Evolutionary conservation across 2,329 filamentous ascomycete genomes (phyloP), one percentile per base, ranked within the genome.

Genomic region (Clarireedia paspali): DNA sequence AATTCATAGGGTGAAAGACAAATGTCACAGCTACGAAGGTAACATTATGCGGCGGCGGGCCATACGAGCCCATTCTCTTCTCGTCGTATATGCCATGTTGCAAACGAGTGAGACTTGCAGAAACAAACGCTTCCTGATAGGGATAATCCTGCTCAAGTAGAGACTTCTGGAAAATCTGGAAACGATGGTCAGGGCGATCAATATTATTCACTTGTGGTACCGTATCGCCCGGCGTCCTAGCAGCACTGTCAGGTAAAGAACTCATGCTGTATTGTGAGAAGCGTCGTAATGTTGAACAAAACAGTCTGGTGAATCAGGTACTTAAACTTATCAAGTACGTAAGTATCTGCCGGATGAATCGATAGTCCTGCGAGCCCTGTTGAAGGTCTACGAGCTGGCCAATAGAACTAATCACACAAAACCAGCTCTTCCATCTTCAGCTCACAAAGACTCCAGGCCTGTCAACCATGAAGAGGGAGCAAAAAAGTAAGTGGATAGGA

Each of bases 1-100:
- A 47, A 23, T 55, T 15, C 52, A 49, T 44, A 20, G 52, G 45
- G 34, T 55, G 52, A 6, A 55, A 49, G 15, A 42, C 36, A 42
- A 55, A 55, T 14, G 45, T 55, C 4, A 55, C 17, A 30, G 52
- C 52, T 27, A 55, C 44, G 23, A 55, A 49, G 2, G 52, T 49
- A 10, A 55, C 45, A 7, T 44, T 49, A 15, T 48, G 26, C 34
- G 52, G 45, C 6, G n/a, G 34, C 15, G 46, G 27, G 26, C 52
- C 46, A 49, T 55, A 44, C 2, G 49, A 24, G 40, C 17, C 20
- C 15, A 55, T 7, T 24, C 45, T 40, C 24, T 55, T 55, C 23
- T 24, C 52, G 3, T 30, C 45, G 9, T 49, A 55, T 12, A 55
- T 20, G 9, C 53, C 47, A 55, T 55, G 47, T 26, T 55, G 53